Conservation (phyloP, 2,329 filamentous ascomycete species). For the Claviceps quebecensis region DNA sequence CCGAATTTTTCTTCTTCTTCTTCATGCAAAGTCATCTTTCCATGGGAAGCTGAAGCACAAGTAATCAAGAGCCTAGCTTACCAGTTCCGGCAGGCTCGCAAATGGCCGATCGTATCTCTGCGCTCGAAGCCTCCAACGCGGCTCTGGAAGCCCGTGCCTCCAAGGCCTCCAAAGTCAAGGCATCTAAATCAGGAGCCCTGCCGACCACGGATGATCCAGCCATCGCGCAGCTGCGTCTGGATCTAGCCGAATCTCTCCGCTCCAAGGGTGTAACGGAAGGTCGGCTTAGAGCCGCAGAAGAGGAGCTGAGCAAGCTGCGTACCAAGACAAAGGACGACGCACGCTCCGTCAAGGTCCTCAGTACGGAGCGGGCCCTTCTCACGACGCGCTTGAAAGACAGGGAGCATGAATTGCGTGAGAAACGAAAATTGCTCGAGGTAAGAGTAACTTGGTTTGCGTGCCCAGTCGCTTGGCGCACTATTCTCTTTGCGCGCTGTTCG, state of each 20-base stretch:
- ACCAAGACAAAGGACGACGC: conserved; percentile 44
- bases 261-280: conserved; percentile 55
- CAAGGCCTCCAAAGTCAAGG: conserved; percentile 8
- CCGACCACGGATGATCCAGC: conserved; percentile 16
- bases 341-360: conserved; percentile 46
- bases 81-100: conserved; percentile 37
- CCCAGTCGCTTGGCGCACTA: too few species aligned
- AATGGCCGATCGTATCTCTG: conserved; percentile 52
- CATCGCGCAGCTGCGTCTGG: conserved; percentile 43
- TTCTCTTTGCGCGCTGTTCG: too few species aligned
- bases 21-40: not conserved
- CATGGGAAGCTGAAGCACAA: not conserved
- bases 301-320: conserved; percentile 51
- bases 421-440: conserved; percentile 69
- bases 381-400: conserved; percentile 59
- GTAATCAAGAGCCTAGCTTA: conserved; percentile 8
- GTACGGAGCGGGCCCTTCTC: conserved; percentile 46
- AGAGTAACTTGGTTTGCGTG: not conserved
- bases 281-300: conserved; percentile 46
- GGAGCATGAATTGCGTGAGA: conserved; percentile 73
- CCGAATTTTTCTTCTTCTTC: not conserved
- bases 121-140: conserved; percentile 44
- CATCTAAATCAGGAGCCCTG: conserved; percentile 6
- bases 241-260: conserved; percentile 64
- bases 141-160: conserved; percentile 18